These are phyloP conservation scores for Beta macrorhiza DNA, from an alignment of 179 eudicot genomes.

Conservation along the genomic window DNA sequence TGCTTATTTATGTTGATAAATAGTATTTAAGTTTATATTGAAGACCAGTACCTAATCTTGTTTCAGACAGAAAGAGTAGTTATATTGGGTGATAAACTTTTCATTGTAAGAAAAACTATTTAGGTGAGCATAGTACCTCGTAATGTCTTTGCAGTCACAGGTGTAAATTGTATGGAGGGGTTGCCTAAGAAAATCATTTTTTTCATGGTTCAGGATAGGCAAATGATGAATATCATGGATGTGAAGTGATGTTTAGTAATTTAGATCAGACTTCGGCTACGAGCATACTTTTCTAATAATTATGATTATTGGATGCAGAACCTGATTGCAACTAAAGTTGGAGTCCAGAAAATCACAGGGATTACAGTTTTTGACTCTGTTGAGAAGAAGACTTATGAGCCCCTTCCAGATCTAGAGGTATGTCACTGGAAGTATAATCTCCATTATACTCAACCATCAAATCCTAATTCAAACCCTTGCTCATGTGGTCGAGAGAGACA, in stretches of 20 bases:
- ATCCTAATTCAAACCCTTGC: constrained; percentile 5
- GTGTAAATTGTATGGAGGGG: background rate
- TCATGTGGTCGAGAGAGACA: background rate
- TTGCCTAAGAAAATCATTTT: background rate
- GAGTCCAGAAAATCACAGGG: constrained; percentile 92
- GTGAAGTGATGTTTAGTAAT: background rate
- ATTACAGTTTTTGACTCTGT: constrained; percentile 76
- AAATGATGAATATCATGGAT: too few relatives aligned
- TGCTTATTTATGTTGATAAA: background rate
- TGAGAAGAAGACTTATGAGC: constrained; percentile 83
- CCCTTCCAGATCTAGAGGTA: constrained; percentile 84
- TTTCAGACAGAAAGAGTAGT: background rate
- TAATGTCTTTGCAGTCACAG: background rate
- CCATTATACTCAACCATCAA: background rate
- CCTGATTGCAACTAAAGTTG: constrained; percentile 77
- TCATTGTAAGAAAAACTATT: too few relatives aligned
- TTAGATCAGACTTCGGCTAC: too few relatives aligned
- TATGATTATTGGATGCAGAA: constrained; percentile 52
- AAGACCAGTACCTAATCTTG: background rate
- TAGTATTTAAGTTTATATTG: background rate
- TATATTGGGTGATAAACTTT: background rate
- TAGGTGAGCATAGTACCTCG: background rate
- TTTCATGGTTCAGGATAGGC: too few relatives aligned
- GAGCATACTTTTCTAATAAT: background rate
- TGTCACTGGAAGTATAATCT: constrained; percentile 14